Evolutionary conservation across 2,329 filamentous ascomycete species (phyloP).

Genomic region (Penicillium sp.): DNA sequence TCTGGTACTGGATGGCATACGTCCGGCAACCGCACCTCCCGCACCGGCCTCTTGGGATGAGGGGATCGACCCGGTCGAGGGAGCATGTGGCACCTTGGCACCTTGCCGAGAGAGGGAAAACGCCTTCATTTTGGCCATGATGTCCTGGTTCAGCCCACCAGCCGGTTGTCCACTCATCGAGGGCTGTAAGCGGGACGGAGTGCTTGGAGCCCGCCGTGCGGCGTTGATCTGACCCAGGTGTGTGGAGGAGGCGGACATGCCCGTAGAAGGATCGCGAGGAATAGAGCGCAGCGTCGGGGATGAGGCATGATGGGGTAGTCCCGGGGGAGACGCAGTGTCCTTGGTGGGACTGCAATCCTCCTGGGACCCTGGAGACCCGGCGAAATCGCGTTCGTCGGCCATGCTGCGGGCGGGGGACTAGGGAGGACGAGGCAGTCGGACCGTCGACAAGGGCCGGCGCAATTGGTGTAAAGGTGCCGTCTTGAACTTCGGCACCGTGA

Average conservation of each 20-base stretch:
- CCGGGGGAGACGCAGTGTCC: slow-evolving; percentile 40
- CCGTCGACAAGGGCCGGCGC: slow-evolving; percentile 21
- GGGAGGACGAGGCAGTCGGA: slow-evolving; percentile 11
- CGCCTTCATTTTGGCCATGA: slow-evolving; percentile 65
- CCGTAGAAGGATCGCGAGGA: slow-evolving; percentile 18
- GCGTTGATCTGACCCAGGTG: slow-evolving; percentile 72
- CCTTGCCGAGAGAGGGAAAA: slow-evolving; percentile 64
- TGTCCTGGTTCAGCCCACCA: slow-evolving; percentile 57
- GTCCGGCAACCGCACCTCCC: slow-evolving; percentile 31
- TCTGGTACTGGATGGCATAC: slow-evolving; percentile 23
- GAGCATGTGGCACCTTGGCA: slow-evolving; percentile 42
- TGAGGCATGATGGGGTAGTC: slow-evolving; percentile 14
- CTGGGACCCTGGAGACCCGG: slow-evolving; percentile 5
- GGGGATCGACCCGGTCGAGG: slow-evolving; percentile 36
- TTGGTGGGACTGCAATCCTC: slow-evolving; percentile 46
- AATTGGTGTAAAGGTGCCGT: slow-evolving; percentile 18
- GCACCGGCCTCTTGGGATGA: slow-evolving; percentile 15
- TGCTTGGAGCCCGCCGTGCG: slow-evolving; percentile 48
- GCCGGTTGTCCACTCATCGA: slow-evolving; percentile 39
- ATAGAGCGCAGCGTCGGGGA: slow-evolving; percentile 27
- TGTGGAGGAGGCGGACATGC: slow-evolving; percentile 78
- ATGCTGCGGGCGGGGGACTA: slow-evolving; percentile 6
- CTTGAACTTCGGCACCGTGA: slow-evolving; percentile 11
- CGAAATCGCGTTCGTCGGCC: slow-evolving; percentile 16
- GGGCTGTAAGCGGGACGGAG: slow-evolving; percentile 25